phyloP scores from a whole-genome alignment of 352 stramenopile genomes.

The Peronospora destructor region DNA sequence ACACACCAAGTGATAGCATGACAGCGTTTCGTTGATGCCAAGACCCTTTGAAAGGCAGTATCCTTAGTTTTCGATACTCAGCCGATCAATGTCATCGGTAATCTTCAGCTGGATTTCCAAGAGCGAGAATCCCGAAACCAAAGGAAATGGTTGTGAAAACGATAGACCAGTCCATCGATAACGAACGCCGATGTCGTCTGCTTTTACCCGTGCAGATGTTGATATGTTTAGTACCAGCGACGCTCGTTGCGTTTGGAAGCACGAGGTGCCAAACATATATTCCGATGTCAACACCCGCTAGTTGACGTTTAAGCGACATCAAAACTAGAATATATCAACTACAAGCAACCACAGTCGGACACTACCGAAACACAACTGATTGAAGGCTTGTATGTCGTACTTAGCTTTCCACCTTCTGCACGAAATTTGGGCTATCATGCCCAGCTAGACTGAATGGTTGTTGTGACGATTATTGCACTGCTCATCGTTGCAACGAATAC shows the following conservation, averaged over 20 bases:
- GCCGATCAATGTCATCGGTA: slow-evolving; percentile 3
- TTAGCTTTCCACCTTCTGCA: too few relatives aligned
- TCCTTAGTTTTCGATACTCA: slow-evolving; percentile 1
- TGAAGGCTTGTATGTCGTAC: too few relatives aligned
- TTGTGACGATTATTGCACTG: too few relatives aligned
- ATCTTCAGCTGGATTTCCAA: slow-evolving; percentile 3
- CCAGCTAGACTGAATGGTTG: too few relatives aligned
- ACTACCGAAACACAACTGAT: too few relatives aligned
- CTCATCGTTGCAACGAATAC: too few relatives aligned
- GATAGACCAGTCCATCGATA: slow-evolving; percentile 17
- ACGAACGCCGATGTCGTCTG: slow-evolving; percentile 18
- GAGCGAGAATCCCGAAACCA: neutral
- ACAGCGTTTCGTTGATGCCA: slow-evolving; percentile 7
- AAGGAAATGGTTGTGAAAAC: neutral
- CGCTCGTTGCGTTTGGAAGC: slow-evolving; percentile 11
- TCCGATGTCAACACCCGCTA: slow-evolving; percentile 6
- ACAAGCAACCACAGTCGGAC: too few relatives aligned
- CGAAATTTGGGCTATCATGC: too few relatives aligned
- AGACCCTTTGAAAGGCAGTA: slow-evolving; percentile 12
- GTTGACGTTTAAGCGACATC: neutral
- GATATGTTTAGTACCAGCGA: slow-evolving; percentile 28
- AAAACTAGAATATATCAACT: neutral
- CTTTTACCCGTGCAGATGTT: slow-evolving; percentile 23
- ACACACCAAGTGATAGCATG: slow-evolving; percentile 16
- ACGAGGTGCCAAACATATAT: slow-evolving; percentile 5